Evolutionary conservation across 2,329 filamentous ascomycete species (phyloP).

Genomic region (Penicillium sp.): DNA sequence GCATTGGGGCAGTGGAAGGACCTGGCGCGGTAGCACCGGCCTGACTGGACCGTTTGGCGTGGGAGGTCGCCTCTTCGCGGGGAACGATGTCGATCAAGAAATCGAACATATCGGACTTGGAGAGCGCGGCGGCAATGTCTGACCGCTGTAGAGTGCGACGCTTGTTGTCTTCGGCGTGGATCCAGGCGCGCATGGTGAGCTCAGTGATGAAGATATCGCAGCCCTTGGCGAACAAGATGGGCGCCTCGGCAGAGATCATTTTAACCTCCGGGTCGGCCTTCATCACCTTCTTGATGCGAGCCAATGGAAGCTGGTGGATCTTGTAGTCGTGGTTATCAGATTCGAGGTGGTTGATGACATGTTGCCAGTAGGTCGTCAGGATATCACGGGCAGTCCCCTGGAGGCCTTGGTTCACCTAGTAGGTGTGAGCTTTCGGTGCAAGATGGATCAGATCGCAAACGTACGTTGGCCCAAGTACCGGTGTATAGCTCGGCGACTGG

Average conservation of each 20-base stretch:
- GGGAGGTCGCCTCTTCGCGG: constrained; percentile 84
- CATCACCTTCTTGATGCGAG: constrained; percentile 99
- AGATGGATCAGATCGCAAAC: constrained; percentile 29
- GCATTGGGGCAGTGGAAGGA: constrained; percentile 40
- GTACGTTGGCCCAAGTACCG: constrained; percentile 91
- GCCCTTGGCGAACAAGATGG: constrained; percentile 96
- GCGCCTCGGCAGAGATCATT: constrained; percentile 98
- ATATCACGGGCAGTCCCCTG: constrained; percentile 94
- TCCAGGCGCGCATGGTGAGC: constrained; percentile 98
- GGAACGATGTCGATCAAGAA: constrained; percentile 99
- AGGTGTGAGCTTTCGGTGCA: constrained; percentile 23
- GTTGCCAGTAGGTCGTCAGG: constrained; percentile 98
- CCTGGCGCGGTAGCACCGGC: constrained; percentile 53
- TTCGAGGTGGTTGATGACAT: constrained; percentile 94
- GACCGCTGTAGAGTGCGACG: constrained; percentile 90
- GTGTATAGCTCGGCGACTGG: constrained; percentile 90
- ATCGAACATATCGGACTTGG: constrained; percentile 99
- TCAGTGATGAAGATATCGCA: constrained; percentile 99
- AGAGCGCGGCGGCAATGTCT: constrained; percentile 91
- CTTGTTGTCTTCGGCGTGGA: constrained; percentile 99
- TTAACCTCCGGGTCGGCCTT: constrained; percentile 99
- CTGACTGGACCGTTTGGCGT: constrained; percentile 72
- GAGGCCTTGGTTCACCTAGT: constrained; percentile 89
- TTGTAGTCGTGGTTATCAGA: constrained; percentile 98
- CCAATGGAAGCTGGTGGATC: constrained; percentile 90